Percentiles rank a stretch among this genome's conserved stretches.
These are phyloP conservation scores for Dendrobium officinale DNA, from an alignment of 106 monocot species.

Conservation along the genomic window DNA sequence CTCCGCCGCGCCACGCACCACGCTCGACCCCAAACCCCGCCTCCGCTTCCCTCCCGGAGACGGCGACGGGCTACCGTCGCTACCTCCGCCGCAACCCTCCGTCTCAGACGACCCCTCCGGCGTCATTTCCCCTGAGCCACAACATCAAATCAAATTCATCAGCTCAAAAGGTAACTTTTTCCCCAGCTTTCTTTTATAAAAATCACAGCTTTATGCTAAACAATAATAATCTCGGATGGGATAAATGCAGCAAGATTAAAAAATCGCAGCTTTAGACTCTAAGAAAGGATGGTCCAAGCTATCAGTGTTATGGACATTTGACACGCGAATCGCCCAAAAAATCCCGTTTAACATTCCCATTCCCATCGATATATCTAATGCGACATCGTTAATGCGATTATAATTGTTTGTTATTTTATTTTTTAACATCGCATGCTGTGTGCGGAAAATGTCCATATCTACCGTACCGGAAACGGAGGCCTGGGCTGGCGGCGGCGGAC, in stretches of 20 bases:
- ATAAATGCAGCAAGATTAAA: not conserved
- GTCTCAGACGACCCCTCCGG: constrained; percentile 6
- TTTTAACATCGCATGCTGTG: no score
- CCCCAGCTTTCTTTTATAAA: not conserved
- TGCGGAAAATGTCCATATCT: no score
- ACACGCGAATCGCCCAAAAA: no score
- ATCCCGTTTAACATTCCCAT: no score
- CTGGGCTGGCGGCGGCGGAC: constrained; percentile 1
- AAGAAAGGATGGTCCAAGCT: not conserved
- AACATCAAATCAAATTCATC: not conserved
- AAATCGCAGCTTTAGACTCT: not conserved
- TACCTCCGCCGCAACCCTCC: constrained; percentile 17
- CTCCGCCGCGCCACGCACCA: constrained; percentile 57
- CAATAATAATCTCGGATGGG: no score
- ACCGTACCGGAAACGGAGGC: constrained; percentile 8
- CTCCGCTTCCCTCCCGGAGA: constrained; percentile 25
- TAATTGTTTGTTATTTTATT: no score
- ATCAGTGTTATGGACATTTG: no score
- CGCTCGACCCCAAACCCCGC: constrained; percentile 42
- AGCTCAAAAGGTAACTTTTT: not conserved
- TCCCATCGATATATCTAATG: no score
- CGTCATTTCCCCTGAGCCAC: not conserved
- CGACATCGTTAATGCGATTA: no score
- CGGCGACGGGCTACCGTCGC: constrained; percentile 7
- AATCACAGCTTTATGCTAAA: not conserved